Base-by-base conservation (phyloP, 306 rosid genomes). In the Sicyos edulis region DNA sequence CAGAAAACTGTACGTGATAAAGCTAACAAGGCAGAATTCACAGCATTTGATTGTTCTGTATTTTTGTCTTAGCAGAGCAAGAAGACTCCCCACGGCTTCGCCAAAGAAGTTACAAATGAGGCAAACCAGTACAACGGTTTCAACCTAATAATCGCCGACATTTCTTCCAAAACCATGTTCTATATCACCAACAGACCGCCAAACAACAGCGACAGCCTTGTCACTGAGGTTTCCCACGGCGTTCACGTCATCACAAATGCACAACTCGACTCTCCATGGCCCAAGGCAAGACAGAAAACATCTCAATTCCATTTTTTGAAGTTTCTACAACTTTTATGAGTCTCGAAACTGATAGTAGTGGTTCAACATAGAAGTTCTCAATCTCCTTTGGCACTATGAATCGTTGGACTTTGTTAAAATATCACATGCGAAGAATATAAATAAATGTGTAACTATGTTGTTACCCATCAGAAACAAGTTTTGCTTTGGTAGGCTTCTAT, bases 231-330 rank as follows among this genome's bases (percentile, higher is more conserved):
- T 74, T 81, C 88, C 17, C 89, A 96, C 50, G 98, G 98, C 53
- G 80, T 90, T 83, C 98, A 92, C 64, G 96, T 88, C 26, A 70
- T 92, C 83, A 74, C 96, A 22, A 92, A 92, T 83, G 89, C 92
- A 75, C 64, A 72, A 16, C 81, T 92, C 3, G 89, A 92, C 32
- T 74, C 88, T 72, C 85, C 96, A 57, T 92, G 96, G 96, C 89
- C 90, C 47, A 92, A 92, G 96, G 98, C 87, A 82, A 78, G 78
- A 61, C 15, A 60, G 19, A n/a, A 60, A 26, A 61, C 13, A 52
- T 58, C 32, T 22, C 26, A 47, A 19, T 20, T 65, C 53, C 58
- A 8, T 19, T 9, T 19, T 29, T 20, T 55, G 10, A 19, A 55
- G 14, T 20, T 19, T 20, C 29, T 55, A 20, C 22, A 55, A 10